A percentile compares a stretch with the other conserved stretches of the same genome.
These are phyloP conservation scores for Diversispora epigaea DNA, from an alignment of 192 early-diverging fungal genomes.

Conservation along the genomic window DNA sequence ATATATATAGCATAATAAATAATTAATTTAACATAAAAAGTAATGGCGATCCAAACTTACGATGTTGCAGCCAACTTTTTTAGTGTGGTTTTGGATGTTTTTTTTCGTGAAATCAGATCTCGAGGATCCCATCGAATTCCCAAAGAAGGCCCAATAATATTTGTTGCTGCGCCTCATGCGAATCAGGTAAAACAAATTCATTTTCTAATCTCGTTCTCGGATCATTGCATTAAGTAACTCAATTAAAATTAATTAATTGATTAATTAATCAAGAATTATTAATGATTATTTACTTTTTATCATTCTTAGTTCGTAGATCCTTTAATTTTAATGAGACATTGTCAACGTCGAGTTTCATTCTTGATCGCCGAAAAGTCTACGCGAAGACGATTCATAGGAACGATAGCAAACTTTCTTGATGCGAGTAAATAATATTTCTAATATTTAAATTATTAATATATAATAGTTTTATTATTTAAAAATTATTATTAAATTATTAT, in stretches of 20 bases:
- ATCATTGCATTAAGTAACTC: neutral
- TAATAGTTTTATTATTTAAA: slow-evolving; percentile 12
- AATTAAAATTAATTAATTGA: no score
- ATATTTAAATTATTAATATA: neutral
- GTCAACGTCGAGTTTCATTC: slow-evolving; percentile 74
- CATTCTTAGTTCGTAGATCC: slow-evolving; percentile 86
- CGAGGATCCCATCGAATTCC: slow-evolving; percentile 86
- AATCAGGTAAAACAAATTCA: slow-evolving; percentile 56
- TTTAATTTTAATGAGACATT: slow-evolving; percentile 80
- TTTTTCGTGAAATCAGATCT: slow-evolving; percentile 87
- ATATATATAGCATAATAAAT: no score
- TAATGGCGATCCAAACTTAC: slow-evolving; percentile 40
- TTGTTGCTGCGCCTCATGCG: slow-evolving; percentile 82
- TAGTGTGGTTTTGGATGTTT: slow-evolving; percentile 67
- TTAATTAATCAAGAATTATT: no score
- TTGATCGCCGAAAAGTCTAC: slow-evolving; percentile 85
- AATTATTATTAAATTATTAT: neutral
- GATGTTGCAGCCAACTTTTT: slow-evolving; percentile 70
- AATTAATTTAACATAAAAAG: neutral
- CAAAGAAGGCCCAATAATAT: slow-evolving; percentile 85
- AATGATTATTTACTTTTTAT: no score
- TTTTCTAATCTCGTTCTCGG: neutral
- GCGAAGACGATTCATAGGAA: slow-evolving; percentile 80
- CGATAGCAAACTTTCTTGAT: slow-evolving; percentile 70
- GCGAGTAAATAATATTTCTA: slow-evolving; percentile 62